Base-by-base conservation (phyloP, 2,329 filamentous ascomycete species). In the Colletotrichum tropicicola region DNA sequence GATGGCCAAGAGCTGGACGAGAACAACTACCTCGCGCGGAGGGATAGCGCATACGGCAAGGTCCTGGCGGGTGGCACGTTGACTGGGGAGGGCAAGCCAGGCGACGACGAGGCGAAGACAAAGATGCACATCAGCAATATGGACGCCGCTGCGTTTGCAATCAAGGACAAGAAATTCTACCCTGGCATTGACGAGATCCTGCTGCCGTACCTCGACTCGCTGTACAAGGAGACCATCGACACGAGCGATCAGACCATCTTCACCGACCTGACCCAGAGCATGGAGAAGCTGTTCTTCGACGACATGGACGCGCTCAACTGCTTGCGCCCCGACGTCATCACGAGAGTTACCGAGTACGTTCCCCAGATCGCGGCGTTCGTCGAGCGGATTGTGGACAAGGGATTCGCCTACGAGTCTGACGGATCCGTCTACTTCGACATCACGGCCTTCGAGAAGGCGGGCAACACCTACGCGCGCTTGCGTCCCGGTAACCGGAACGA, bases 341-440 rank as follows among this genome's bases (percentile, higher is more conserved):
- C 94, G 0, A 85, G 94, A 60, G 95, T 98, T n/a, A 97, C 94
- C 1, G 93, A 97, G 72, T 98, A 96, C 71, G 92, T 95, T 4
- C 89, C 90, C 0, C 90, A 97, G 73, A 98, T 98, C 73, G 93
- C 92, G 47, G 82, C 86, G 9, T 98, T 97, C 68, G 93, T 98
- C 0, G 87, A 95, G 72, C 89, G 87, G 68, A 92, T 97, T 60
- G 88, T 97, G 21, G 82, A 91, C 54, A 97, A 97, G 74, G 91
- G 92, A 0, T 98, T 94, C 70, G 95, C 91, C 2, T 98, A 98
- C 70, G 85, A 88, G 72, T 80, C 84, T 0, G 92, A 96, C 70
- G 94, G 94, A 0, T 97, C 93, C 0, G 93, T 98, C 0, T 98
- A 98, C 78, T 98, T 98, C 68, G 95, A 98, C 72, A 98, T 97